These are phyloP conservation scores for Eremochloa ophiuroides DNA, from an alignment of 176 grass and related monocot genomes.

Conservation along the genomic window DNA sequence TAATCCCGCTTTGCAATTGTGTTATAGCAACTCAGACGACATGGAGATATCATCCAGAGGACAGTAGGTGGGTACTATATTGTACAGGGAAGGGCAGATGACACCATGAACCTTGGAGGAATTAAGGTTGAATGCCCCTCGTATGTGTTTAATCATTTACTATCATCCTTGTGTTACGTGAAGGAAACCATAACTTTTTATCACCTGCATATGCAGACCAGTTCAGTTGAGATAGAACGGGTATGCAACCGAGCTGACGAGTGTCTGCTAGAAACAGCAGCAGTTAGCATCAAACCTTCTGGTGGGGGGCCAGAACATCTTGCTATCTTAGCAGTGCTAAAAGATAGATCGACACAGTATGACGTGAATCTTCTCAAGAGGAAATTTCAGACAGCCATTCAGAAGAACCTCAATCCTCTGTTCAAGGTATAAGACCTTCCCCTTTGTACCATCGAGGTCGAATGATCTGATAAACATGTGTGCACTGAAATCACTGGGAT, in stretches of 20 bases:
- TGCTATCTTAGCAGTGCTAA: slow-evolving; percentile 71
- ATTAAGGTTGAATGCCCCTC: slow-evolving; percentile 57
- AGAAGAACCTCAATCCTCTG: slow-evolving; percentile 85
- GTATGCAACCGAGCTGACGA: slow-evolving; percentile 79
- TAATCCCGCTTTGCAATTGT: not conserved
- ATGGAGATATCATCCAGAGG: slow-evolving; percentile 93
- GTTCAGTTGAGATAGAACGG: slow-evolving; percentile 91
- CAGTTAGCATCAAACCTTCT: slow-evolving; percentile 60
- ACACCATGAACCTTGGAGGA: slow-evolving; percentile 98
- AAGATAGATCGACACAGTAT: slow-evolving; percentile 35
- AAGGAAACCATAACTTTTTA: slow-evolving; percentile 1
- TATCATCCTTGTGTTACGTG: not conserved
- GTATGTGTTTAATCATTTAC: not conserved
- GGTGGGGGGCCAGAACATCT: slow-evolving; percentile 77
- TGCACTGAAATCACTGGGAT: not conserved
- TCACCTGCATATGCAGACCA: slow-evolving; percentile 54
- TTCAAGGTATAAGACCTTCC: slow-evolving; percentile 66
- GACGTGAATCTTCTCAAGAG: slow-evolving; percentile 48
- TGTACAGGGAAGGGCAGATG: slow-evolving; percentile 85
- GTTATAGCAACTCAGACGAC: slow-evolving; percentile 68
- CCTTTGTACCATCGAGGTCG: not conserved
- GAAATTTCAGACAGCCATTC: slow-evolving; percentile 85
- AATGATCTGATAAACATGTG: not conserved
- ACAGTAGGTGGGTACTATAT: slow-evolving; percentile 85
- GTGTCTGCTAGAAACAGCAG: slow-evolving; percentile 77